A percentile compares a stretch with the other conserved stretches of the same genome.
These are phyloP conservation scores for Aspergillus sp. DNA, from an alignment of 2,329 filamentous ascomycete species.

Conservation along the genomic window DNA sequence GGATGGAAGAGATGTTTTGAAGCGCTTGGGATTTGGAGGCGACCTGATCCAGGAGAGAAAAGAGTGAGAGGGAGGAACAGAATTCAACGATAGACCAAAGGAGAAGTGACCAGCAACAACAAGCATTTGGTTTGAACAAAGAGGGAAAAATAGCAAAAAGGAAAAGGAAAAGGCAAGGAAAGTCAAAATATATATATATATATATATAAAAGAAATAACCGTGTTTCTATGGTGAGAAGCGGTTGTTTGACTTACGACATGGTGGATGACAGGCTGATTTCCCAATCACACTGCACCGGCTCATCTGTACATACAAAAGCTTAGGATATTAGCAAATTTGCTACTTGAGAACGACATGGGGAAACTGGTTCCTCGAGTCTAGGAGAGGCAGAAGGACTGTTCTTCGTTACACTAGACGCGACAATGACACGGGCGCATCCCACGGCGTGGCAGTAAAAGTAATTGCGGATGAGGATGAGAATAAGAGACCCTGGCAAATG, in stretches of 20 bases:
- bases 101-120: neutral
- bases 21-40: conserved; percentile 34
- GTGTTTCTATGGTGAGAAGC: conserved; percentile 6
- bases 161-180: neutral
- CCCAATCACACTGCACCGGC: conserved; percentile 28
- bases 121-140: neutral
- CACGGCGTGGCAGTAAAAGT: conserved; percentile 21
- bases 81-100: neutral
- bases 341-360: conserved; percentile 21
- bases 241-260: conserved; percentile 33
- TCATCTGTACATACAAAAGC: conserved; percentile 34
- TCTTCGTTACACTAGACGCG: conserved; percentile 27
- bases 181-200: neutral
- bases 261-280: conserved; percentile 25
- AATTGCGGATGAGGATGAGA: conserved; percentile 2
- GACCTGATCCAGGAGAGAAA: conserved; percentile 21
- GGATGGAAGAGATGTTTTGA: conserved; percentile 32
- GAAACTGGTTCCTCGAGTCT: conserved; percentile 21
- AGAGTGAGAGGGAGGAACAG: conserved; percentile 2
- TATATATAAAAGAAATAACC: too few relatives aligned
- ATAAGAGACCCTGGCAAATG: conserved; percentile 5
- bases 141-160: neutral
- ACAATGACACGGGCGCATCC: conserved; percentile 32
- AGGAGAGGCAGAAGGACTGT: conserved; percentile 14
- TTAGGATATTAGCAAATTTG: conserved; percentile 28